A percentile compares a stretch with the other conserved stretches of the same genome.
Conservation (phyloP, 345 rosid genomes). For the Euclidium syriacum region DNA sequence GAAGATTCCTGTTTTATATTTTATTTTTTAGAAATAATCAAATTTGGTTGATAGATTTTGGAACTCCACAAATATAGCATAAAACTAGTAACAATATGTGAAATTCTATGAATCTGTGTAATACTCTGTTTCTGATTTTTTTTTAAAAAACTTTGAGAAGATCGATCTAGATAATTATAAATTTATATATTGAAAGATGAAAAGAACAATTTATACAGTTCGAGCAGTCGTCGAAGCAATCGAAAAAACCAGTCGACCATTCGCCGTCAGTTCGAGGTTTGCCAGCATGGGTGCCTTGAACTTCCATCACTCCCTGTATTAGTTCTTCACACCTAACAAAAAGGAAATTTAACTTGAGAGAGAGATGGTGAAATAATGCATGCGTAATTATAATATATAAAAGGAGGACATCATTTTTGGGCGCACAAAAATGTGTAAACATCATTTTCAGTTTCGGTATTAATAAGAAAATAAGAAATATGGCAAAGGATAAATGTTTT, state of each 20-base stretch:
- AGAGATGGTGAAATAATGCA: not conserved
- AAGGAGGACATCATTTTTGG: too few relatives aligned
- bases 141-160: not conserved
- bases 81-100: not conserved
- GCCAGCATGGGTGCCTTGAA: slow-evolving; percentile 1
- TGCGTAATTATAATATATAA: not conserved
- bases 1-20: too few relatives aligned
- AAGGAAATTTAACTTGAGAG: not conserved
- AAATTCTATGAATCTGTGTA: not conserved
- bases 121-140: not conserved
- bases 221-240: slow-evolving; percentile 31
- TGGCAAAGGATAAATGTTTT: too few relatives aligned
- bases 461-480: too few relatives aligned
- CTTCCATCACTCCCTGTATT: slow-evolving; percentile 1
- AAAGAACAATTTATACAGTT: slow-evolving; percentile 20
- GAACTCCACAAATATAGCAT: not conserved
- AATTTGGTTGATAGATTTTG: not conserved
- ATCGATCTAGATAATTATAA: not conserved
- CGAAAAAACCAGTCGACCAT: slow-evolving; percentile 44
- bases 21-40: not conserved
- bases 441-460: too few relatives aligned
- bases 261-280: slow-evolving; percentile 15
- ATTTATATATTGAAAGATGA: not conserved
- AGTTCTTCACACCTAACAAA: not conserved
- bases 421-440: too few relatives aligned